Evolutionary conservation across 768 basidiomycete species (phyloP).

Genomic region (Suillus plorans): DNA sequence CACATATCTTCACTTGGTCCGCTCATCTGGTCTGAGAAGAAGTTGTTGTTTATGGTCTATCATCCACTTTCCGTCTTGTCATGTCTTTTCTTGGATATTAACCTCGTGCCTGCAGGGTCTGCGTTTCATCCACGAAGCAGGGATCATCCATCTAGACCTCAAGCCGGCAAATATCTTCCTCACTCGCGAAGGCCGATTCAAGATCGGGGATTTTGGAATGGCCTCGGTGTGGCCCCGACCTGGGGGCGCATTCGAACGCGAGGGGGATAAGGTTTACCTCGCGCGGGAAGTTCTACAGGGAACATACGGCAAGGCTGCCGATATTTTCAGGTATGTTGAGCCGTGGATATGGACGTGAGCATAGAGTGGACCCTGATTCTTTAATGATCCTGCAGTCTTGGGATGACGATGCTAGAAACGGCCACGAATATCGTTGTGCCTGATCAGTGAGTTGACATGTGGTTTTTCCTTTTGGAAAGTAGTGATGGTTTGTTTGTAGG

Average conservation of each 20-base stretch:
- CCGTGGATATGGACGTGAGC: slow-evolving; percentile 3
- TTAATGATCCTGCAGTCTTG: slow-evolving; percentile 59
- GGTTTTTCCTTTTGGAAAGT: slow-evolving; percentile 13
- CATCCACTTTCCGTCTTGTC: slow-evolving; percentile 4
- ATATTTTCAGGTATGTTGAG: slow-evolving; percentile 86
- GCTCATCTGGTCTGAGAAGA: neutral
- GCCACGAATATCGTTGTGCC: slow-evolving; percentile 96
- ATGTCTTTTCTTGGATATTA: slow-evolving; percentile 24
- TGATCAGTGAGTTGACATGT: slow-evolving; percentile 71
- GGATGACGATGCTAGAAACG: slow-evolving; percentile 94
- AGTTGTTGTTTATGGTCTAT: neutral
- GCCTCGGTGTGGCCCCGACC: slow-evolving; percentile 87
- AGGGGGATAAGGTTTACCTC: slow-evolving; percentile 96
- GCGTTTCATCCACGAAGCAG: slow-evolving; percentile 83
- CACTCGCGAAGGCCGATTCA: slow-evolving; percentile 82
- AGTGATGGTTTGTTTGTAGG: slow-evolving; percentile 43
- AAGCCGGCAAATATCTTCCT: slow-evolving; percentile 98
- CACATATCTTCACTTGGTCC: neutral
- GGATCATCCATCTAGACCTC: slow-evolving; percentile 92
- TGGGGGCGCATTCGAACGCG: slow-evolving; percentile 75
- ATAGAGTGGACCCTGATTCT: slow-evolving; percentile 8
- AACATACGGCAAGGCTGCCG: slow-evolving; percentile 88
- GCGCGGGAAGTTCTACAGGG: slow-evolving; percentile 95
- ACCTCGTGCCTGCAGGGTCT: slow-evolving; percentile 56
- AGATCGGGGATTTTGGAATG: slow-evolving; percentile 99